A percentile compares a stretch with the other conserved stretches of the same genome.
phyloP scores from a whole-genome alignment of 306 rosid genomes.

The Casuarina glauca region DNA sequence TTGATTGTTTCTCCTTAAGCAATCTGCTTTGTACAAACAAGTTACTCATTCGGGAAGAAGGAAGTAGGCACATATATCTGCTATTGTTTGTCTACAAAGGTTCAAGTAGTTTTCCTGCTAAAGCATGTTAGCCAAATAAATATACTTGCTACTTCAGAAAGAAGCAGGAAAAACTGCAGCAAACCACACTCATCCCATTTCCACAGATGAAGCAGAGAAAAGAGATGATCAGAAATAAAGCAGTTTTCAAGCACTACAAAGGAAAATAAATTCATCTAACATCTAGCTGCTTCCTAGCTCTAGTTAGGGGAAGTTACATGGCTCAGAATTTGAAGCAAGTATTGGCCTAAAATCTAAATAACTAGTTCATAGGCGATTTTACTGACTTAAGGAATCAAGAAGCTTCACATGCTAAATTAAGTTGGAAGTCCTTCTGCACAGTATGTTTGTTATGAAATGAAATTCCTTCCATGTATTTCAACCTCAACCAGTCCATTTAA shows the following conservation, averaged over 20 bases:
- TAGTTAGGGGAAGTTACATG: neutral
- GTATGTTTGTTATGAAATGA: neutral
- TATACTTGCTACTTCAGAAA: neutral
- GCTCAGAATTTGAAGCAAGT: neutral
- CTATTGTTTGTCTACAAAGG: neutral
- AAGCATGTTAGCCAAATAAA: neutral
- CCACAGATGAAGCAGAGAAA: neutral
- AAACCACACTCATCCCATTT: neutral
- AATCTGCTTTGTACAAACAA: neutral
- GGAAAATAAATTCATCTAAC: neutral
- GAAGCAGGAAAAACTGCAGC: neutral
- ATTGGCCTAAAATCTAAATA: neutral
- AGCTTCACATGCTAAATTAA: neutral
- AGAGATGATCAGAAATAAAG: neutral
- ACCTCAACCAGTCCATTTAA: neutral
- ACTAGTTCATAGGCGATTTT: neutral
- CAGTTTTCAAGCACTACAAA: neutral
- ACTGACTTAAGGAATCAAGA: neutral
- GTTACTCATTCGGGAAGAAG: neutral
- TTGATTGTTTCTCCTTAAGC: neutral
- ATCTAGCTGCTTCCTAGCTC: neutral
- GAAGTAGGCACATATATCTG: neutral
- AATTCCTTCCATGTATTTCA: neutral
- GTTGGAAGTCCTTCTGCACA: neutral
- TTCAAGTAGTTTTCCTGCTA: neutral